These are phyloP conservation scores for Fusarium mundagurra DNA, from an alignment of 2,329 filamentous ascomycete species.

Conservation along the genomic window DNA sequence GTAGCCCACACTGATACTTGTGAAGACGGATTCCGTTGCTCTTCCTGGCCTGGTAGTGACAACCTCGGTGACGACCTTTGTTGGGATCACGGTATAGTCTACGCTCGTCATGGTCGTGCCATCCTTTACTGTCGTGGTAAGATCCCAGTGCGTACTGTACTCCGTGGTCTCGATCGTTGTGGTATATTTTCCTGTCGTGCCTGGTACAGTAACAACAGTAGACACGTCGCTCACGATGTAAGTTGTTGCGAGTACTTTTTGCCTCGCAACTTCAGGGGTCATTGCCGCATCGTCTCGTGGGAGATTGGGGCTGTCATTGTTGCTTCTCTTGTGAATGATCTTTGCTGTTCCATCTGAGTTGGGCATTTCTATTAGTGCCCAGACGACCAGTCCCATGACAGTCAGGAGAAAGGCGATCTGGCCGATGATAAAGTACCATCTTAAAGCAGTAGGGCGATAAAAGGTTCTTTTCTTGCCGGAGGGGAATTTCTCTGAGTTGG, in stretches of 20 bases:
- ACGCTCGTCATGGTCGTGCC: constrained; percentile 9
- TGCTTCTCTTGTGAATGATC: constrained; percentile 28
- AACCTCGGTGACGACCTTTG: constrained; percentile 21
- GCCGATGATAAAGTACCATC: constrained; percentile 39
- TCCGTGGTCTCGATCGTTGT: constrained; percentile 23
- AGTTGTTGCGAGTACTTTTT: constrained; percentile 23
- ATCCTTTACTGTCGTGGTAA: constrained; percentile 23
- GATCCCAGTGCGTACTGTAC: constrained; percentile 13
- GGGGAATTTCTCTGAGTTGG: constrained; percentile 17
- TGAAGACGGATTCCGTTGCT: constrained; percentile 3
- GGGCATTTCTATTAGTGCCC: constrained; percentile 38
- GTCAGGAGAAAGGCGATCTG: constrained; percentile 31
- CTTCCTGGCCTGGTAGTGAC: constrained; percentile 9
- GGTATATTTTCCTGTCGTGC: constrained; percentile 36
- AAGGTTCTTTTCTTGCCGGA: constrained; percentile 25
- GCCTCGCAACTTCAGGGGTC: background rate
- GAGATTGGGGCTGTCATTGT: background rate
- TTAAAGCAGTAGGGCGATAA: constrained; percentile 39
- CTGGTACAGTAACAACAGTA: constrained; percentile 31
- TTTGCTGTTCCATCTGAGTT: constrained; percentile 37
- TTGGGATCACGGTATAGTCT: constrained; percentile 16
- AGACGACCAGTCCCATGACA: constrained; percentile 37
- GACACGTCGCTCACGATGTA: constrained; percentile 23
- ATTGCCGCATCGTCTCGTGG: background rate
- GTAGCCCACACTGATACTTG: constrained; percentile 16